These are phyloP conservation scores for Friedmanniomyces endolithicus DNA, from an alignment of 495 filamentous ascomycete genomes.

Conservation along the genomic window DNA sequence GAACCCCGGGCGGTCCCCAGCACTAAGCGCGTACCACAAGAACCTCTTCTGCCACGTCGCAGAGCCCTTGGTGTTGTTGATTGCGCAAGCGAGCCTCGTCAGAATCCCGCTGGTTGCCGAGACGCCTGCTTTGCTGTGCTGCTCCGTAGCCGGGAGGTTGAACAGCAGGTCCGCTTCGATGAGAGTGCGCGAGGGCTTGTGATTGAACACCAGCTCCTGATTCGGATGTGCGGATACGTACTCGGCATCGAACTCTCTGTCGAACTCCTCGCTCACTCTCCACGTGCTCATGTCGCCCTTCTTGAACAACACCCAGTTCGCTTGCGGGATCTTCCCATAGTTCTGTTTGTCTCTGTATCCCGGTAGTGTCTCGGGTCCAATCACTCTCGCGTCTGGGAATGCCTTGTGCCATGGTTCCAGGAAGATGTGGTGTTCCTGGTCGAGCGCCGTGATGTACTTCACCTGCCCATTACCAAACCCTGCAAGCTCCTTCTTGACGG, in stretches of 20 bases:
- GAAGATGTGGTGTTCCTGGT: constrained; percentile 89
- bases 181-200: constrained; percentile 68
- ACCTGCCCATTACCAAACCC: constrained; percentile 51
- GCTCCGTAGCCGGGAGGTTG: constrained; percentile 78
- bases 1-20: constrained; percentile 52
- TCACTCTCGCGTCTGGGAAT: constrained; percentile 63
- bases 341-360: constrained; percentile 63
- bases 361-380: constrained; percentile 73
- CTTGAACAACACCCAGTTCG: constrained; percentile 28
- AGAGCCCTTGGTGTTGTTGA: constrained; percentile 50
- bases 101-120: constrained; percentile 43
- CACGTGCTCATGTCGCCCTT: constrained; percentile 24
- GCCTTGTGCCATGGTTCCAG: constrained; percentile 67
- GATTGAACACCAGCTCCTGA: constrained; percentile 75
- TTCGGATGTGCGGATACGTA: constrained; percentile 69
- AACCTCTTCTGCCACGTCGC: constrained; percentile 69
- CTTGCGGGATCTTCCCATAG: constrained; percentile 46
- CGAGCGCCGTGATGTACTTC: constrained; percentile 71
- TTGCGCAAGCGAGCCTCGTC: constrained; percentile 47
- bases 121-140: constrained; percentile 57
- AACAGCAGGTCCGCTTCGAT: constrained; percentile 88
- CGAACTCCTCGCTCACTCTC: constrained; percentile 61
- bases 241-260: constrained; percentile 73
- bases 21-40: constrained; percentile 63
- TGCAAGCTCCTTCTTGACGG: constrained; percentile 37